Base-by-base conservation (phyloP, 1,284 basidiomycete species). In the Sporisorium iseilematis-ciliati region DNA sequence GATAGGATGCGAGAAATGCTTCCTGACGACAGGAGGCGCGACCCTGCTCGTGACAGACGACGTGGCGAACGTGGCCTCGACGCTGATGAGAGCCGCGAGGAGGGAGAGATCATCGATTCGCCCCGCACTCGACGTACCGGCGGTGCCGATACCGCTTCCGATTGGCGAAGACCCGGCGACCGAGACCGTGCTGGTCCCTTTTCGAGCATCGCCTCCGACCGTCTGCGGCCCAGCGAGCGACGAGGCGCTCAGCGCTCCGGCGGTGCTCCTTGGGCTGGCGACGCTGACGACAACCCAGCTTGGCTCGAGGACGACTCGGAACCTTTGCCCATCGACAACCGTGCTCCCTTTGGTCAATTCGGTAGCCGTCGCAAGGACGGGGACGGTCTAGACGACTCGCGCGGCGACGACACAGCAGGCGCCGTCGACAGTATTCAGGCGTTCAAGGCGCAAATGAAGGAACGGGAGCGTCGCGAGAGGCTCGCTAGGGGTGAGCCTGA, bases 361-460 rank as follows among this genome's bases (percentile, higher is more conserved):
- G 72, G 88, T 92, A 70, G 65, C 59, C 65, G 65, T 48, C 59
- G 74, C 21, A 62, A 40, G 21, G 69, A 73, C 7, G 51, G 43
- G 4, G 65, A 63, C 40, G 71, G 59, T 23, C 35, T 52, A 23
- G 56, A 57, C 18, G 61, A 57, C 26, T 55, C 55, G 18, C 50
- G 31, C 18, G 59, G 53, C 25, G 55, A 64, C 23, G 65, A 67
- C 45, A 63, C 67, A 58, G 65, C 56, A 12, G 65, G 72, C n/a
- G 68, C 76, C 16, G 56, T 79, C 26, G 93, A 95, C 84, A 90
- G 91, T 55, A 93, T 95, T 54, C 93, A 95, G 82, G 92, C 91
- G 2, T 95, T 93, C 90, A 95, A 94, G 88, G 92, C 91, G 83
- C 91, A 91, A 65, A 89, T 93, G 88, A 92, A 92, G 82, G 92